These are phyloP conservation scores for Porogramme epimiltina DNA, from an alignment of 1,284 basidiomycete genomes.

Conservation along the genomic window DNA sequence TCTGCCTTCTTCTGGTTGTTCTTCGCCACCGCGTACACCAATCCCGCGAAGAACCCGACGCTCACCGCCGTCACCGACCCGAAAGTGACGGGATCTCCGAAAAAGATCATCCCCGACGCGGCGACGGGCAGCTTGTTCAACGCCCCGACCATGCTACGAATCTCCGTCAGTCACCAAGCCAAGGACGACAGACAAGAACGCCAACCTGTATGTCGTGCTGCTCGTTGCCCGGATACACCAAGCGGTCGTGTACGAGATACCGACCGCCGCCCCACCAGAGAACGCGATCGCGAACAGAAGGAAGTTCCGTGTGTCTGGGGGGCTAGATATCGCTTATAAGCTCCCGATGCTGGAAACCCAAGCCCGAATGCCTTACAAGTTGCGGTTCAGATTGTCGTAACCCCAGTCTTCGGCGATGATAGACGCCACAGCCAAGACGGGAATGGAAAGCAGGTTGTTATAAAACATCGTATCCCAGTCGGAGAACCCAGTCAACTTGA, in stretches of 20 bases:
- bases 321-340: conserved; percentile 51
- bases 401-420: conserved; percentile 93
- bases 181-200: conserved; percentile 9
- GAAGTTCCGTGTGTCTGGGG: conserved; percentile 77
- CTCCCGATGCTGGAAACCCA: background rate
- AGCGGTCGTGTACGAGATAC: conserved; percentile 97
- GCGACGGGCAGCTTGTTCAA: conserved; percentile 98
- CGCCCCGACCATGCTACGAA: conserved; percentile 93
- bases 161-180: conserved; percentile 5
- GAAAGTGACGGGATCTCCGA: conserved; percentile 86
- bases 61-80: conserved; percentile 88
- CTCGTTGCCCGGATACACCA: conserved; percentile 98
- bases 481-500: conserved; percentile 97
- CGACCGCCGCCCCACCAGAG: conserved; percentile 95
- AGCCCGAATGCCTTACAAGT: conserved; percentile 71
- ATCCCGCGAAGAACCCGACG: conserved; percentile 90
- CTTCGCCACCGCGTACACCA: conserved; percentile 90
- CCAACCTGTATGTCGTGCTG: conserved; percentile 93
- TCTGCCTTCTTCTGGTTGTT: conserved; percentile 82
- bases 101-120: conserved; percentile 94
- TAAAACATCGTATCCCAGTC: conserved; percentile 99
- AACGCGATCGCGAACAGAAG: conserved; percentile 90
- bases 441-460: conserved; percentile 96
- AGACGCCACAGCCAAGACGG: conserved; percentile 85
- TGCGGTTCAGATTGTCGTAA: conserved; percentile 71